Base-by-base conservation (phyloP, 169 alveolate species). In the Plasmodium fragile region DNA sequence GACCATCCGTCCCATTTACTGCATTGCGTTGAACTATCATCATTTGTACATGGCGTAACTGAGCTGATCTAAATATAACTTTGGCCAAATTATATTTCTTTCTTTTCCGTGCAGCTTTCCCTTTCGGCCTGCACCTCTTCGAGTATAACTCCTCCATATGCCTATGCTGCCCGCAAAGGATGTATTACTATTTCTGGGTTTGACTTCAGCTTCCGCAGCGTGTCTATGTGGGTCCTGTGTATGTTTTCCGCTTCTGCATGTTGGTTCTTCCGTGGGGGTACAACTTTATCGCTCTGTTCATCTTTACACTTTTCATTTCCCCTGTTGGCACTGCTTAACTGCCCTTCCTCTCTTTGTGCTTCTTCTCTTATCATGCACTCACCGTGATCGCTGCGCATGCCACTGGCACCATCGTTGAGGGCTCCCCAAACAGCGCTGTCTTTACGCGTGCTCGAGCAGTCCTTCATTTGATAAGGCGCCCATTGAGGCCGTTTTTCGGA, bases 101-200 rank as follows among this genome's bases (percentile, higher is more conserved):
- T 65, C 30, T 3, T 65, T 18, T 65, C 75, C 25, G 59, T 11
- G 59, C 59, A 49, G 59, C 59, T 13, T 49, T 18, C 69, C 32
- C 11, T 22, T 59, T 30, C 8, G 3, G 28, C 10, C 18, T 32
- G 55, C 71, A 8, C 16, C 16, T 45, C n/a, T 49, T 45, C 36
- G 8, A 1, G 73, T 22, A 34, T 32, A 25, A 11, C 69, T 36
- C 36, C 65, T 30, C 59, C 71, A 3, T 3, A 65, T 65, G 75
- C 75, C 65, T 25, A 79, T 45, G 36, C 59, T 79, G 16, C 65
- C 59, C 8, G n/a, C 28, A 79, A 28, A 18, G 5, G 28, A 16
- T 30, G 18, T 53, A 70, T 84, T 84, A 84, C 92, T 72, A 72
- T 84, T 84, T 84, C 92, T 6, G 43, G 92, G 43, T 84, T 84